Evolutionary conservation across 2,329 filamentous ascomycete genomes (phyloP), one percentile per base, ranked within the genome.

Genomic region (Epichloe sibirici): DNA sequence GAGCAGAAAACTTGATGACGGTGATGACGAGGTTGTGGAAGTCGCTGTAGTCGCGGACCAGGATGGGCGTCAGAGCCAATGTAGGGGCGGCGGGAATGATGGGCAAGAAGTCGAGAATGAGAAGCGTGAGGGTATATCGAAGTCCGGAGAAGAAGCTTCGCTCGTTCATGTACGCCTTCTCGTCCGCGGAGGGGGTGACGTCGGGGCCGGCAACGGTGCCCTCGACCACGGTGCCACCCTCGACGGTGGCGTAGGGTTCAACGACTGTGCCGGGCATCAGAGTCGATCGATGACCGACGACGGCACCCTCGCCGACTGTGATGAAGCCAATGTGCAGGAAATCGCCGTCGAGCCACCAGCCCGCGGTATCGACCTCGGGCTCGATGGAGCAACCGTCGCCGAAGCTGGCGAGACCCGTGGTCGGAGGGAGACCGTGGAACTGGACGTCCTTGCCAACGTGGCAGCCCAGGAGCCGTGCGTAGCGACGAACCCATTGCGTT

Each of bases 331-430:
- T 53, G 34, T 58, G 58, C 35, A 60, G 45, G n/a, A 45, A 38
- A 31, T 59, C 57, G n/a, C 58, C 58, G 17, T 60, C 58, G 45
- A 60, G 53, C 58, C 58, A 60, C 57, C 56, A 60, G 5, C 58
- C 58, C 4, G 53, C 51, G 13, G 53, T 43, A 38, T 60, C 58
- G n/a, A 52, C 57, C 25, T 60, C 58, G 7, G 58, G 56, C 48
- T 60, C 58, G 1, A 60, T 35, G 4, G 56, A 55, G 13, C 57
- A 57, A 11, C 53, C 55, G 8, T 54, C 51, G 13, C 58, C 58
- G 44, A 60, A 59, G 49, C 45, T 56, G 7, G 55, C 58, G 5
- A 59, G 55, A 1, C 58, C 58, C 0, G 58, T 60, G 6, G 46
- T 31, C 0, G 58, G 58, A 4, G 57, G 53, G 1, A 60, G 50